These are phyloP conservation scores for Erodium moschatum DNA, from an alignment of 441 rosid genomes.

Conservation along the genomic window DNA sequence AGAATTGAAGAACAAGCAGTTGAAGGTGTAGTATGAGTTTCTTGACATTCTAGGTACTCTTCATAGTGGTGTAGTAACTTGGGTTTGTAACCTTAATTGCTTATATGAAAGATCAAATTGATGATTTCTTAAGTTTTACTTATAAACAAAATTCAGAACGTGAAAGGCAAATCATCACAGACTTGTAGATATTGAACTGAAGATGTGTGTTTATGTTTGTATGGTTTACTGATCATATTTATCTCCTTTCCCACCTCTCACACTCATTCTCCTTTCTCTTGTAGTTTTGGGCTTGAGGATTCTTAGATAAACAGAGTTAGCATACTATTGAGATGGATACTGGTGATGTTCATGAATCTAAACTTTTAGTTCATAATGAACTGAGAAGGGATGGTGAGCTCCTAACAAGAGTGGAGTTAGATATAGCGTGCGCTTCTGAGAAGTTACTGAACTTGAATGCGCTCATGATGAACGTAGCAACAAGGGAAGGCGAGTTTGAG, in stretches of 20 bases:
- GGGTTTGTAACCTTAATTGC: background rate
- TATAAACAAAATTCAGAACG: too few species aligned
- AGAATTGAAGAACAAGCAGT: background rate
- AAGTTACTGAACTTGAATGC: conserved; percentile 58
- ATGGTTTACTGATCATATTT: background rate
- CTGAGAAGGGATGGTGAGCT: conserved; percentile 36
- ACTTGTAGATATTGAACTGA: background rate
- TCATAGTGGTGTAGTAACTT: background rate
- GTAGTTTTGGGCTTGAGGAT: conserved; percentile 21
- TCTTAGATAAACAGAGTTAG: conserved; percentile 11
- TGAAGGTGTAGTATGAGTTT: background rate
- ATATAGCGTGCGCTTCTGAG: conserved; percentile 67
- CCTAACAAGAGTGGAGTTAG: conserved; percentile 55
- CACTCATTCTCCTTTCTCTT: conserved; percentile 4
- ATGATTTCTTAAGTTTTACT: too few species aligned
- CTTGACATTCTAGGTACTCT: background rate
- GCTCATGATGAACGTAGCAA: conserved; percentile 65
- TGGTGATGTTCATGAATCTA: conserved; percentile 29
- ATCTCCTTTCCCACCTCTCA: conserved; percentile 12
- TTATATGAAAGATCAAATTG: too few species aligned
- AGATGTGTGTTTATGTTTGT: background rate
- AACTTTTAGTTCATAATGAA: conserved; percentile 36
- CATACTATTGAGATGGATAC: conserved; percentile 34
- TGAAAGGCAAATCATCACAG: too few species aligned
- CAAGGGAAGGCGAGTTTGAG: conserved; percentile 67